phyloP scores from a whole-genome alignment of 192 early-diverging fungal genomes.

The Backusella mclennaniae region DNA sequence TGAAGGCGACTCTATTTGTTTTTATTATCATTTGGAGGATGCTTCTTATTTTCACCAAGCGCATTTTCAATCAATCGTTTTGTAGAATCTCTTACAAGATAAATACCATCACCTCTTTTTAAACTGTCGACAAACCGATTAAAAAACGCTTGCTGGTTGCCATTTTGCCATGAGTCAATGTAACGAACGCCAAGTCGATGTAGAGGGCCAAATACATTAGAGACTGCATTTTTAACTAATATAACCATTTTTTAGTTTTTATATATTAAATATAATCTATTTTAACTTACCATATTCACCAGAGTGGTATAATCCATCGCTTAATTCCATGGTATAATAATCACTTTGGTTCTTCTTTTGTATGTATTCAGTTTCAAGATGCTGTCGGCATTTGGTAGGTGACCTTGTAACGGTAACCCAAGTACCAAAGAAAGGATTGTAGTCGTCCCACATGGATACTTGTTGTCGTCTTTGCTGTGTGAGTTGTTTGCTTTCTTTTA shows the following conservation, averaged over 20 bases:
- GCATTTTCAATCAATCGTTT: conserved; percentile 31
- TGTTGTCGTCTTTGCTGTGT: conserved; percentile 6
- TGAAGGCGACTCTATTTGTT: not conserved
- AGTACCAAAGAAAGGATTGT: conserved; percentile 37
- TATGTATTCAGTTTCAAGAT: conserved; percentile 15
- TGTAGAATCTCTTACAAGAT: conserved; percentile 33
- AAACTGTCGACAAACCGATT: conserved; percentile 35
- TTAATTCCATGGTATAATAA: conserved; percentile 35
- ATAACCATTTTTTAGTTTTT: not conserved
- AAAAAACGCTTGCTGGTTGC: conserved; percentile 43
- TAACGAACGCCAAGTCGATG: conserved; percentile 33
- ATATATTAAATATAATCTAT: too few relatives aligned
- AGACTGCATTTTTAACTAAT: conserved; percentile 24
- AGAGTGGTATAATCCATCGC: conserved; percentile 25
- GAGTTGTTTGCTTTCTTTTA: conserved; percentile 19
- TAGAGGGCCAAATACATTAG: conserved; percentile 34
- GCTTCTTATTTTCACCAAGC: conserved; percentile 5
- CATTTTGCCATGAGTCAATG: conserved; percentile 41
- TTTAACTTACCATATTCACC: conserved; percentile 26
- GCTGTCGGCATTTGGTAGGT: conserved; percentile 19
- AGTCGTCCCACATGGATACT: conserved; percentile 8
- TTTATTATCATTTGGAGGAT: conserved; percentile 16
- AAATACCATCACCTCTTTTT: conserved; percentile 39
- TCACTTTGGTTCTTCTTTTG: conserved; percentile 23
- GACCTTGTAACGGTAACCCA: conserved; percentile 30